Evolutionary conservation across 2,329 filamentous ascomycete species (phyloP), one percentile per base, ranked within the genome.

Genomic region (Mycogone perniciosa): DNA sequence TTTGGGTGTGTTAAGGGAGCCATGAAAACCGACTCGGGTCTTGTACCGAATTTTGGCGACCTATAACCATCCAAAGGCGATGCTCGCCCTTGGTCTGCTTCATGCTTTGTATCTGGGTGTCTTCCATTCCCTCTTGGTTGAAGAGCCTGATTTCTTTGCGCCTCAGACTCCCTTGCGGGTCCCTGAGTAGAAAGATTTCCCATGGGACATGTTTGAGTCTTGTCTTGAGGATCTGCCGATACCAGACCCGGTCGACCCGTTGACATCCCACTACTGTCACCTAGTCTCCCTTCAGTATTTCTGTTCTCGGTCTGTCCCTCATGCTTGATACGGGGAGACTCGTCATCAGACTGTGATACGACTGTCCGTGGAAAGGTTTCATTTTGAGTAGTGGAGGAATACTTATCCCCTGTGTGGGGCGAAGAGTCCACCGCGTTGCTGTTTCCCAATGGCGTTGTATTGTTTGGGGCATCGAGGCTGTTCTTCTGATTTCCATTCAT

Each of bases 1-100:
- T 71, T 71, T 10, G 68, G 69, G 44, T 71, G 67, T 0, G 62
- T 68, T 48, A 71, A 54, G n/a, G 63, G 67, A 6, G 60, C 58
- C 5, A 57, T 54, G 4, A 64, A 41, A 5, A 57, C 52, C 5
- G 64, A 59, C 11, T 57, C 54, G 20, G n/a, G 27, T 38, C 35
- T n/a, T 10, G 35, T 20, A n/a, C 7, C 35, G 20, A n/a, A 38
- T 38, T 26, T 4, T 6, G 44, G 30, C 6, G 31, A 51, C 5
- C 33, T 35, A 33, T 39, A n/a, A 13, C 7, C 35, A n/a, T 38
- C 11, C n/a, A n/a, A 20, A 11, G 6, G 35, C 5, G 8, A 20
- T 20, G 10, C 35, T 11, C 35, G n/a, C 35, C 35, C 9, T 38
- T 38, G 20, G 20, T 20, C 20, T 20, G 20, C 20, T n/a, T n/a